Evolutionary conservation across 768 basidiomycete species (phyloP).

Genomic region (Boletus rubroflammeus): DNA sequence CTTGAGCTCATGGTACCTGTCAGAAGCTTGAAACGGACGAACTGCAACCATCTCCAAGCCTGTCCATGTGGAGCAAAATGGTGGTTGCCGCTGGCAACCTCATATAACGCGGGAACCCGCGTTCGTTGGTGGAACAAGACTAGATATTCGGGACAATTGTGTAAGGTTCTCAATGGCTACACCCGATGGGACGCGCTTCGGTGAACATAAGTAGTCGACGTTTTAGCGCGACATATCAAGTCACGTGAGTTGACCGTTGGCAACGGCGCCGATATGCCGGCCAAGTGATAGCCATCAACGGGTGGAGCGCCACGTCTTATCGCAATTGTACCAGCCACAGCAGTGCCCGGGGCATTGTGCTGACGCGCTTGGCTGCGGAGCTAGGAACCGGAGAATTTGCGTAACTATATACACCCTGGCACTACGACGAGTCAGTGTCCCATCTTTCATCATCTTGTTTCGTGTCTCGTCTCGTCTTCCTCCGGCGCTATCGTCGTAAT

Average conservation of each 20-base stretch:
- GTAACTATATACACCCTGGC: constrained; percentile 14
- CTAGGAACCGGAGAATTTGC: neutral
- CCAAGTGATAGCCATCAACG: neutral
- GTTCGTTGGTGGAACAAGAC: neutral
- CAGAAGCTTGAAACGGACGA: constrained; percentile 1
- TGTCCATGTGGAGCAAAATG: neutral
- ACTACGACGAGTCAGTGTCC: neutral
- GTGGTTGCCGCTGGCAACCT: neutral
- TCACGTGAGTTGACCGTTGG: neutral
- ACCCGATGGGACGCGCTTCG: neutral
- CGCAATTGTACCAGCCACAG: constrained; percentile 1
- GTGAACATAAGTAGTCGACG: neutral
- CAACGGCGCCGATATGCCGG: neutral
- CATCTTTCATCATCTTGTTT: neutral
- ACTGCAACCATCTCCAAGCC: neutral
- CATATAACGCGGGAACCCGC: neutral
- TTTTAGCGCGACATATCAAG: neutral
- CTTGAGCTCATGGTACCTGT: neutral
- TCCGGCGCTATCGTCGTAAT: constrained; percentile 2
- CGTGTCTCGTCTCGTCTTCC: neutral
- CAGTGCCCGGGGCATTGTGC: neutral
- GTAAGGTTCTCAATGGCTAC: neutral
- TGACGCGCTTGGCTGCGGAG: neutral
- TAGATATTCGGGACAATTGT: too few relatives aligned
- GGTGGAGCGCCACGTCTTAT: neutral